phyloP scores from a whole-genome alignment of 2,329 filamentous ascomycete genomes.

The Colletotrichum echinochloae region DNA sequence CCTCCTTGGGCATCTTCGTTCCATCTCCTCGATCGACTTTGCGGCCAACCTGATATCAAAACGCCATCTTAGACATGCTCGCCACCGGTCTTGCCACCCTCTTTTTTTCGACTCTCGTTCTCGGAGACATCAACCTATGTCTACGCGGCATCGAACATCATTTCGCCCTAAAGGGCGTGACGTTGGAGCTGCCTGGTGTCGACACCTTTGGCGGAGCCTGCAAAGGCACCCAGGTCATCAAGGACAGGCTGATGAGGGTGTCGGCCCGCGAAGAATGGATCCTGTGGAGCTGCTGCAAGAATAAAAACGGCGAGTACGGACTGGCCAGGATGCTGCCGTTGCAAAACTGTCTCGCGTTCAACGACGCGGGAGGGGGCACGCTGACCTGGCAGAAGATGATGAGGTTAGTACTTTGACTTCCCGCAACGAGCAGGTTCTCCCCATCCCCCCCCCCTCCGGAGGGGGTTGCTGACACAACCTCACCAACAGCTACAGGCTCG shows the following conservation, averaged over 20 bases:
- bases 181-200: neutral
- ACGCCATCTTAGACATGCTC: neutral
- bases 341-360: constrained; percentile 2
- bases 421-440: no score
- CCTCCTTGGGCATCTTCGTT: no score
- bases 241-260: neutral
- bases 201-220: constrained; percentile 69
- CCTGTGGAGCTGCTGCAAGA: neutral
- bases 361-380: neutral
- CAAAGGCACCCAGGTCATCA: neutral
- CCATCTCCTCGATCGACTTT: no score
- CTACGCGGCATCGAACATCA: neutral
- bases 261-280: constrained; percentile 1
- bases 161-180: neutral
- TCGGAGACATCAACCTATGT: neutral
- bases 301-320: neutral
- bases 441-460: no score
- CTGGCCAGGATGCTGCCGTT: neutral
- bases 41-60: neutral
- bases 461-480: neutral
- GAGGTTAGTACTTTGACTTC: neutral
- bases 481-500: neutral
- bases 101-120: neutral
- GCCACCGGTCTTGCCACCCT: neutral
- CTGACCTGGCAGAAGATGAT: neutral